Evolutionary conservation across 2,329 filamentous ascomycete species (phyloP).

Genomic region (Coniochaeta pulveracea): DNA sequence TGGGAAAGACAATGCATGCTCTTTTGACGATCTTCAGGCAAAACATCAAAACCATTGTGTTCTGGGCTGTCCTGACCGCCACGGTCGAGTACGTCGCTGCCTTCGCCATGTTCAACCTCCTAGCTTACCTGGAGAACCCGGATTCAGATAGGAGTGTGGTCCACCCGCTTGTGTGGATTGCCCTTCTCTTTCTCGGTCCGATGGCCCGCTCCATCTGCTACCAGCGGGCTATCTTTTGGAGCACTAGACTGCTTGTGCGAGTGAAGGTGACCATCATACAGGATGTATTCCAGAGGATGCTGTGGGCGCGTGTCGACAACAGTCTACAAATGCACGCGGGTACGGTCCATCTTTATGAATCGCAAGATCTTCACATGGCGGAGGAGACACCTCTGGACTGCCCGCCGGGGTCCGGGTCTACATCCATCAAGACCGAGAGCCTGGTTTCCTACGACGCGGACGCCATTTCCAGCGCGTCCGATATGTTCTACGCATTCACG

Average conservation of each 20-base stretch:
- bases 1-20: too few species aligned
- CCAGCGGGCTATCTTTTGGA: constrained; percentile 21
- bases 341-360: too few species aligned
- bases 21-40: too few species aligned
- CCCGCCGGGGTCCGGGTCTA: background rate
- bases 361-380: too few species aligned
- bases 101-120: too few species aligned
- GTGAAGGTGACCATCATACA: constrained; percentile 19
- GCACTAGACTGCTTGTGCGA: constrained; percentile 20
- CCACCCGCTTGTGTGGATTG: constrained; percentile 18
- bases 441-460: constrained; percentile 24
- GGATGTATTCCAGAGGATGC: constrained; percentile 17
- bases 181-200: constrained; percentile 20
- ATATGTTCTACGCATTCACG: constrained; percentile 18
- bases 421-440: constrained; percentile 14
- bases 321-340: background rate
- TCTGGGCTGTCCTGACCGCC: too few species aligned
- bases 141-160: constrained; percentile 9
- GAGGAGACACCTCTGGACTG: background rate
- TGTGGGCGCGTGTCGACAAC: background rate
- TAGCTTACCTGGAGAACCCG: constrained; percentile 9
- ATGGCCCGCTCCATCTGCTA: constrained; percentile 18
- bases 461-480: constrained; percentile 18
- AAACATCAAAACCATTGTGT: too few species aligned
- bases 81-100: too few species aligned